Evolutionary conservation across 2,329 filamentous ascomycete genomes (phyloP).

Genomic region (Aureobasidium sp.): DNA sequence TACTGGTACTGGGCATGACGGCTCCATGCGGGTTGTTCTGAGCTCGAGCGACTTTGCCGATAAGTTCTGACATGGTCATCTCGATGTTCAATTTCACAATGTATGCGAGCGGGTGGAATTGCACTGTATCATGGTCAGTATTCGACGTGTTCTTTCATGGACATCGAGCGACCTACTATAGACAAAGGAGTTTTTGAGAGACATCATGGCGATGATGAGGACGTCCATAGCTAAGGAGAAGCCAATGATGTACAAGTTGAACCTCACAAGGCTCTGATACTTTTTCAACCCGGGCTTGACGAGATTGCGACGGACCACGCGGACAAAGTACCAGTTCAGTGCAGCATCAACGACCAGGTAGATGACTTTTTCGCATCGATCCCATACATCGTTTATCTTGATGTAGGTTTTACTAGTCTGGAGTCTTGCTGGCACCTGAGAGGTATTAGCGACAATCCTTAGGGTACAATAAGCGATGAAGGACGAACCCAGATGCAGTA

Average conservation of each 20-base stretch:
- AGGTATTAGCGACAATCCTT: neutral
- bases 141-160: neutral
- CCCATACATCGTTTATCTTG: constrained; percentile 33
- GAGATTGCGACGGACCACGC: constrained; percentile 41
- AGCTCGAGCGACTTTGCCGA: constrained; percentile 33
- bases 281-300: constrained; percentile 45
- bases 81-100: constrained; percentile 46
- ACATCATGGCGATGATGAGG: constrained; percentile 43
- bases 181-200: constrained; percentile 41
- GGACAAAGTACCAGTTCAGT: constrained; percentile 36
- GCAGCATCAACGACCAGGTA: constrained; percentile 33
- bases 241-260: constrained; percentile 46
- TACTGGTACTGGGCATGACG: neutral
- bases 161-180: constrained; percentile 21
- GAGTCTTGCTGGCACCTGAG: constrained; percentile 31
- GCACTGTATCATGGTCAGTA: neutral
- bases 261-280: constrained; percentile 44
- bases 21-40: constrained; percentile 3
- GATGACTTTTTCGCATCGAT: constrained; percentile 33
- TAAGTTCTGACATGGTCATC: constrained; percentile 47
- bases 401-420: constrained; percentile 30
- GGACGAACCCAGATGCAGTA: constrained; percentile 31
- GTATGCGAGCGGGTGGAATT: constrained; percentile 46
- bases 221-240: constrained; percentile 46
- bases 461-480: neutral